These are phyloP conservation scores for Fraxinus platypoda DNA, from an alignment of 305 asterid species.

Conservation along the genomic window DNA sequence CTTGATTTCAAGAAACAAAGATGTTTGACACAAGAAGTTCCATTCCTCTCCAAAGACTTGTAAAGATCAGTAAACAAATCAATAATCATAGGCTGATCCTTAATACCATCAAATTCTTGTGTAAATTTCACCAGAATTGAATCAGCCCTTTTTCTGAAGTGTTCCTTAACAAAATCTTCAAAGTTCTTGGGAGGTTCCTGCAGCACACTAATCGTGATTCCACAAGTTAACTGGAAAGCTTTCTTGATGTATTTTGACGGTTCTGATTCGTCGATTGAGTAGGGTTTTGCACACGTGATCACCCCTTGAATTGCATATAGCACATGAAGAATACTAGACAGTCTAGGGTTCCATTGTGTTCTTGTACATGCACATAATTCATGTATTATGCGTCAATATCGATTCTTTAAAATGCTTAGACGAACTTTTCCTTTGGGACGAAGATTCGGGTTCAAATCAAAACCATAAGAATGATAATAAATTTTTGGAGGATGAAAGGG, in stretches of 20 bases:
- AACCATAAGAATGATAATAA: conserved; percentile 19
- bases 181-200: conserved; percentile 24
- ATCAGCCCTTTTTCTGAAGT: conserved; percentile 42
- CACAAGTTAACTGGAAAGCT: conserved; percentile 14
- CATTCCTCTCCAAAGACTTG: conserved; percentile 24
- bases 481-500: conserved; percentile 34
- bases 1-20: conserved; percentile 17
- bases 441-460: conserved; percentile 22
- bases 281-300: neutral
- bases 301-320: conserved; percentile 16
- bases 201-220: conserved; percentile 28
- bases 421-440: conserved; percentile 10
- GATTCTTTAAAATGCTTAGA: neutral
- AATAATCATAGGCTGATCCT: neutral
- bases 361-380: neutral
- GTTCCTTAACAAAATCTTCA: conserved; percentile 33
- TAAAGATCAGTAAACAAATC: conserved; percentile 26
- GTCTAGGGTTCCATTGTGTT: conserved; percentile 9
- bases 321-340: conserved; percentile 4
- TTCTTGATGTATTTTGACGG: neutral
- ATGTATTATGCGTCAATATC: neutral
- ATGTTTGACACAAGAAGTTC: conserved; percentile 36
- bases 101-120: conserved; percentile 14
- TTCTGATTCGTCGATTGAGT: neutral
- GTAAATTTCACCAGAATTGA: conserved; percentile 26